Percentiles rank a stretch among this genome's conserved stretches.
phyloP scores from a whole-genome alignment of 495 filamentous ascomycete genomes.

The Neurospora tetraspora region DNA sequence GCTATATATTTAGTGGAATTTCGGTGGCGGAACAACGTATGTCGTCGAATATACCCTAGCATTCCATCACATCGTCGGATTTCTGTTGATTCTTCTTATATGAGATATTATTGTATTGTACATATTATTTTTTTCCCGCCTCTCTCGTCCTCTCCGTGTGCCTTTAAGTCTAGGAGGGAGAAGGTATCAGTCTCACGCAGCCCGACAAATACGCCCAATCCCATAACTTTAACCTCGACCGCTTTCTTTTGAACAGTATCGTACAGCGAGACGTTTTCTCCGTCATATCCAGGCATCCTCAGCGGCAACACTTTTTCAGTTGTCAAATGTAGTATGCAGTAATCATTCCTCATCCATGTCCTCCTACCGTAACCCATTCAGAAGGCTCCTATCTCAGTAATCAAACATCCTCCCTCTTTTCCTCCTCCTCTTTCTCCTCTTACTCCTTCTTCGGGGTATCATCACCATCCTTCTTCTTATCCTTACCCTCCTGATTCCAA shows the following conservation, averaged over 20 bases:
- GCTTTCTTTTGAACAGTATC: not conserved
- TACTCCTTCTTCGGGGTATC: conserved; percentile 11
- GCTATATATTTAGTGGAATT: not conserved
- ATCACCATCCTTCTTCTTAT: conserved; percentile 3
- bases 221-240: not conserved
- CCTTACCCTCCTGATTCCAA: conserved; percentile 39
- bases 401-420: not conserved
- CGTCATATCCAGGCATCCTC: not conserved
- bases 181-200: not conserved
- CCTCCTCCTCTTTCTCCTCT: not conserved
- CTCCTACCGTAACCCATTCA: not conserved
- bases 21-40: not conserved
- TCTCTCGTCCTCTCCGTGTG: not conserved
- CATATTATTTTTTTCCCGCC: not conserved
- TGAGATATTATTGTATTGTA: not conserved
- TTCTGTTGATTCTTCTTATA: not conserved
- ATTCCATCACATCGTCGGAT: not conserved
- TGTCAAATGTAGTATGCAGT: not conserved
- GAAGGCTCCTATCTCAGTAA: not conserved
- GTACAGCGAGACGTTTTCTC: not conserved
- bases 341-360: not conserved
- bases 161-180: not conserved
- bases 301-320: not conserved
- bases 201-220: not conserved
- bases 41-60: not conserved